Percentiles rank a stretch among this genome's conserved stretches.
Conservation (phyloP, 2,329 filamentous ascomycete species). For the Phyllosticta paracitricarpa region DNA sequence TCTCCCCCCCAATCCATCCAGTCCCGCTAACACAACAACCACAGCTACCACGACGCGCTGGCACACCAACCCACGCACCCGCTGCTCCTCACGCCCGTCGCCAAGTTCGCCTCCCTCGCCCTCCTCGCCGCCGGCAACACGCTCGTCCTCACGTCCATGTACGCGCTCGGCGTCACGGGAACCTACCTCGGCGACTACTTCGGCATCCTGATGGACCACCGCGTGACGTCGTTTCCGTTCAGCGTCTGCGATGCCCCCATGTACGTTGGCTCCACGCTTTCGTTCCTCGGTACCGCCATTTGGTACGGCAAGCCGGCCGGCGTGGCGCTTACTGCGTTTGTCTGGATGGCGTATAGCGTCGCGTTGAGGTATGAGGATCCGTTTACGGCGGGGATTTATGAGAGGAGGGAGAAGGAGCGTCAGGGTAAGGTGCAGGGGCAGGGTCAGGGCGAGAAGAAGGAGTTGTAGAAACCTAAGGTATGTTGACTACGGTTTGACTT, state of each 20-base stretch:
- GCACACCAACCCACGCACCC: slow-evolving; percentile 66
- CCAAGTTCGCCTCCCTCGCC: slow-evolving; percentile 55
- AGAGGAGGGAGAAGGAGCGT: slow-evolving; percentile 54
- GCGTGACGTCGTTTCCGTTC: slow-evolving; percentile 93
- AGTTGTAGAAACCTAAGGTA: neutral
- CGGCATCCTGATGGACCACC: slow-evolving; percentile 91
- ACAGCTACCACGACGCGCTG: slow-evolving; percentile 76
- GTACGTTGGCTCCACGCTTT: slow-evolving; percentile 91
- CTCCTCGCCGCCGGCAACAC: slow-evolving; percentile 70
- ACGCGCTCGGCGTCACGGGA: slow-evolving; percentile 82
- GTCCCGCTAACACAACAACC: slow-evolving; percentile 17
- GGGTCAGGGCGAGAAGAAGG: slow-evolving; percentile 26
- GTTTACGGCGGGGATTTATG: slow-evolving; percentile 88
- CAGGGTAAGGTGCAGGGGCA: slow-evolving; percentile 25
- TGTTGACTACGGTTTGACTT: neutral
- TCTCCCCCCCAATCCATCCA: neutral
- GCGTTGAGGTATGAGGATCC: slow-evolving; percentile 85
- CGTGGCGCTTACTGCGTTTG: slow-evolving; percentile 62
- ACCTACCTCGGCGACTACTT: slow-evolving; percentile 99
- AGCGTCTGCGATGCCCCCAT: slow-evolving; percentile 84
- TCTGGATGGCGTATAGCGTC: slow-evolving; percentile 67
- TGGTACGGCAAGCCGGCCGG: slow-evolving; percentile 83
- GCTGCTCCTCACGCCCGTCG: slow-evolving; percentile 50
- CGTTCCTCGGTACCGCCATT: slow-evolving; percentile 79
- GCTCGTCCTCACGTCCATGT: slow-evolving; percentile 82